Conservation (phyloP, 805 yeast species). For the Candida vartiovaarae region DNA sequence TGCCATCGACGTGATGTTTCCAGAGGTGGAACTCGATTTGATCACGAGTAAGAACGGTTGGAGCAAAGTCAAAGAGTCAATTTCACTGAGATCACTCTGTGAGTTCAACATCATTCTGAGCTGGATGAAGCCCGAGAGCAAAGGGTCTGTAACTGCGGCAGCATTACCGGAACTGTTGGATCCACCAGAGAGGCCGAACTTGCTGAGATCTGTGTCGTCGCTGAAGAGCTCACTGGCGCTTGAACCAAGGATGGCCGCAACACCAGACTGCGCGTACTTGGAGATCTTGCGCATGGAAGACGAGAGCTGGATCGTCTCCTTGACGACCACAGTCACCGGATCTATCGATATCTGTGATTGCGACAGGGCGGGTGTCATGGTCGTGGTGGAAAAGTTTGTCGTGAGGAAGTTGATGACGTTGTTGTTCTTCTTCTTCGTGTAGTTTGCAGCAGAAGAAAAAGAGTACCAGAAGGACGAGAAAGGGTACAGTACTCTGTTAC, state of each 20-base stretch:
- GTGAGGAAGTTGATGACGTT: too few species aligned
- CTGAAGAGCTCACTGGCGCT: constrained; percentile 44
- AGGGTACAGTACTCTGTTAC: too few species aligned
- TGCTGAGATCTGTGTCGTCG: constrained; percentile 32
- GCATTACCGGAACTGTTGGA: constrained; percentile 8
- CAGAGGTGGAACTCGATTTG: constrained; percentile 79
- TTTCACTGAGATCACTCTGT: constrained; percentile 39
- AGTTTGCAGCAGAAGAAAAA: too few species aligned
- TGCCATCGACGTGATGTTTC: constrained; percentile 77
- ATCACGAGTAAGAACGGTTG: constrained; percentile 85
- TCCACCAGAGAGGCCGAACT: constrained; percentile 15
- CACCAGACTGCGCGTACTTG: constrained; percentile 69
- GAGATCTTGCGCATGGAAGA: constrained; percentile 87
- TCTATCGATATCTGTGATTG: constrained; percentile 40
- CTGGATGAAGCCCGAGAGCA: constrained; percentile 73
- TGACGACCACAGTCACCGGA: constrained; percentile 74
- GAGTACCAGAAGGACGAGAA: too few species aligned
- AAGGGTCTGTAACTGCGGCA: constrained; percentile 44
- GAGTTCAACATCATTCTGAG: constrained; percentile 64
- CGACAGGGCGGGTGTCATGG: too few species aligned
- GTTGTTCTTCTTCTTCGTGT: too few species aligned
- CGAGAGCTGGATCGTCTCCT: constrained; percentile 80
- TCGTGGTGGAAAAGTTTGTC: too few species aligned
- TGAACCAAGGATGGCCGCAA: constrained; percentile 78
- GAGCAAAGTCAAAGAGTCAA: constrained; percentile 67